Percentiles rank a stretch among this genome's conserved stretches.
Conservation (phyloP, 2,329 filamentous ascomycete species). For the Claviceps pusilla region DNA sequence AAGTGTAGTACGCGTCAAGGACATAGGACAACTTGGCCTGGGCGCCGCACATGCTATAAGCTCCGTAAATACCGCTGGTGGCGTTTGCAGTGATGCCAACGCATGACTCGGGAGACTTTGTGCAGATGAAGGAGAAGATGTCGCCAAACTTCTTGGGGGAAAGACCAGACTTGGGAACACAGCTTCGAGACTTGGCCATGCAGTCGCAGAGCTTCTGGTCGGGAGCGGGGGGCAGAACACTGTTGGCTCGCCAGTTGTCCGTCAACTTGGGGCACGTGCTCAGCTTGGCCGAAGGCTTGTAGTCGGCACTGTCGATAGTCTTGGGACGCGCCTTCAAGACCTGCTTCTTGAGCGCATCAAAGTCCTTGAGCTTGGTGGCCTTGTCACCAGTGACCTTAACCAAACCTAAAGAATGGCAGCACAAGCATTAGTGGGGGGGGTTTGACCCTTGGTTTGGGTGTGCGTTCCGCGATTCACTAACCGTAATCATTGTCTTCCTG, state of each 20-base stretch:
- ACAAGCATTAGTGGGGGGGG: not conserved
- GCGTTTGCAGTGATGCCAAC: constrained; percentile 53
- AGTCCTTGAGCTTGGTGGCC: constrained; percentile 59
- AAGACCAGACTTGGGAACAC: constrained; percentile 47
- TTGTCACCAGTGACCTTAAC: constrained; percentile 42
- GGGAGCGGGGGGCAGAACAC: constrained; percentile 64
- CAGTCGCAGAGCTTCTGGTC: constrained; percentile 69
- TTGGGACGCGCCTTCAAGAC: constrained; percentile 53
- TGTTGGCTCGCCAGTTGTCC: constrained; percentile 48
- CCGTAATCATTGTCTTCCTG: constrained; percentile 82
- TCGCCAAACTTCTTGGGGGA: constrained; percentile 43
- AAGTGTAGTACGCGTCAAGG: constrained; percentile 57
- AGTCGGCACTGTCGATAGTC: constrained; percentile 48
- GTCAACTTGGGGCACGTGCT: constrained; percentile 55
- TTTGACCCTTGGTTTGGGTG: too few species aligned
- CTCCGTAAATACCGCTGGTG: constrained; percentile 54
- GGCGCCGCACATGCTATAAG: constrained; percentile 61
- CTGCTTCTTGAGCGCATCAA: constrained; percentile 53
- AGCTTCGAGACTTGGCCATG: constrained; percentile 63
- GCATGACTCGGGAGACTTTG: constrained; percentile 40
- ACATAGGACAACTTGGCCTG: constrained; percentile 58
- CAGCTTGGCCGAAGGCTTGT: constrained; percentile 59
- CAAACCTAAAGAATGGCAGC: constrained; percentile 35
- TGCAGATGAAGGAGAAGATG: constrained; percentile 65
- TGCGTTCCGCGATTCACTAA: constrained; percentile 18